These are phyloP conservation scores for Mrakia frigida DNA, from an alignment of 768 basidiomycete species.

Conservation along the genomic window DNA sequence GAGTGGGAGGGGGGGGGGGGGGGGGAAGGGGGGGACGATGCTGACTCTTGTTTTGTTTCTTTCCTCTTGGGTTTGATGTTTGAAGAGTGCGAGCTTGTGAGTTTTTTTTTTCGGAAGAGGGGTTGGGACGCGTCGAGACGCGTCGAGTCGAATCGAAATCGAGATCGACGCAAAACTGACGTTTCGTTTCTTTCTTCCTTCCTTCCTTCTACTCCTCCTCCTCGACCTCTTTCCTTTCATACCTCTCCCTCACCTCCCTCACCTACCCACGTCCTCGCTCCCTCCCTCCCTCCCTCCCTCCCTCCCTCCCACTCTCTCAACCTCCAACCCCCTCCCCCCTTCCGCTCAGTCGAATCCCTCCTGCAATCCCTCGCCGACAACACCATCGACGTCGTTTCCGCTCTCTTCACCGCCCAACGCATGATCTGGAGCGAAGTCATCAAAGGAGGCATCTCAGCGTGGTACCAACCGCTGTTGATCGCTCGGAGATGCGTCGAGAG, in stretches of 20 bases:
- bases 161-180: too few species aligned
- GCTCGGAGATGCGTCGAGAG: slow-evolving; percentile 5
- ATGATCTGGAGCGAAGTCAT: slow-evolving; percentile 14
- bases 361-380: neutral
- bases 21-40: too few species aligned
- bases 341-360: neutral
- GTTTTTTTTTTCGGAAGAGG: neutral
- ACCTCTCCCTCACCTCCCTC: neutral
- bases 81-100: neutral
- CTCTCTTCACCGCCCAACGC: slow-evolving; percentile 9
- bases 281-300: too few species aligned
- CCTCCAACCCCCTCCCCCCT: neutral
- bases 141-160: too few species aligned
- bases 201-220: neutral
- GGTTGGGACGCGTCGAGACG: neutral
- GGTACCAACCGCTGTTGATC: slow-evolving; percentile 10
- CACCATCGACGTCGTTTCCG: slow-evolving; percentile 10
- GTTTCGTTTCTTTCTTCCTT: too few species aligned
- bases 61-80: too few species aligned
- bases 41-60: too few species aligned
- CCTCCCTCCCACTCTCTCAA: neutral
- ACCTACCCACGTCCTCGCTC: too few species aligned
- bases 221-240: neutral
- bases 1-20: too few species aligned
- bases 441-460: neutral